These are phyloP conservation scores for Podaxis rugospora DNA, from an alignment of 768 basidiomycete species.

Conservation along the genomic window DNA sequence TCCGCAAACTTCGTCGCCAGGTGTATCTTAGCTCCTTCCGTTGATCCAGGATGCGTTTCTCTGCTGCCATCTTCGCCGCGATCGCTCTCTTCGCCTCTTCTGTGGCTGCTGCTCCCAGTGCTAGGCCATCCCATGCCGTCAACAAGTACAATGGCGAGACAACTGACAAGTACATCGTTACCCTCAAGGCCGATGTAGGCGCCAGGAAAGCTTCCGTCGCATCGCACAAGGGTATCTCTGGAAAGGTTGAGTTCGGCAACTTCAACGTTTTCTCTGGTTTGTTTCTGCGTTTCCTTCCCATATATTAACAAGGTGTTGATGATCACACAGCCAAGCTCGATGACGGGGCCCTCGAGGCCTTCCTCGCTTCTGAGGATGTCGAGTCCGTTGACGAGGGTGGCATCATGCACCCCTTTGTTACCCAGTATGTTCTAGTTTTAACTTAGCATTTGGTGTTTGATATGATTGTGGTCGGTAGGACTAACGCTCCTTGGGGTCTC, in stretches of 20 bases:
- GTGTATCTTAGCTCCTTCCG: not conserved
- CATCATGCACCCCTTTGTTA: slow-evolving; percentile 18
- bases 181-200: not conserved
- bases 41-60: not conserved
- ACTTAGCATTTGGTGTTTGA: not conserved
- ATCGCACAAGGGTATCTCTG: not conserved
- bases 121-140: not conserved
- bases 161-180: not conserved
- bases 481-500: slow-evolving; percentile 31
- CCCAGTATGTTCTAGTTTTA: slow-evolving; percentile 16
- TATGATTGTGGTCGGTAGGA: slow-evolving; percentile 12
- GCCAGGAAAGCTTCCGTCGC: not conserved
- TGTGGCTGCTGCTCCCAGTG: not conserved
- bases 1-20: not conserved
- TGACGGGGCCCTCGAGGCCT: slow-evolving; percentile 9
- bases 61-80: not conserved
- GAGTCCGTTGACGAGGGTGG: slow-evolving; percentile 22
- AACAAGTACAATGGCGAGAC: not conserved
- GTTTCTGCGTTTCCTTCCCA: not conserved
- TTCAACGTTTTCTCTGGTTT: not conserved
- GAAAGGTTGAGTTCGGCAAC: not conserved
- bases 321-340: not conserved
- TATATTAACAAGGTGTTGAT: not conserved
- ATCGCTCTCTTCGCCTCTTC: not conserved
- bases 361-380: slow-evolving; percentile 20